Evolutionary conservation across 805 yeast species (phyloP), one percentile per base, ranked within the genome.

Genomic region (Komagataella pseudopastoris): DNA sequence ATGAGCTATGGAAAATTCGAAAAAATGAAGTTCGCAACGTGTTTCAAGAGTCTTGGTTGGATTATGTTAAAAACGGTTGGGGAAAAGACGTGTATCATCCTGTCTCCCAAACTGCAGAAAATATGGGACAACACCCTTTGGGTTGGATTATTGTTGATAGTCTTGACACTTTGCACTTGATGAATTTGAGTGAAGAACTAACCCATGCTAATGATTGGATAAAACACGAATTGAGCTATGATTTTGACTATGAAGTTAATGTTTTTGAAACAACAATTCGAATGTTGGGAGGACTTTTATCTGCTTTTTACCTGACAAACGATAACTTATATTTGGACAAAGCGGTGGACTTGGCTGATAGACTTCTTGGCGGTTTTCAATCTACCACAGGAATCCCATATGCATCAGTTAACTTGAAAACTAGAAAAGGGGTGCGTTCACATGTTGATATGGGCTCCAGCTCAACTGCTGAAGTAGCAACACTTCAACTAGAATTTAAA

Each of bases 131-230:
- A 3, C 58, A 72, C 51, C 96, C 96, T 1, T 65, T 90, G 56
- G 97, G 97, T 1, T 89, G 96, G 96, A 85, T 89, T 62, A 82
- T 89, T 59, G 93, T 90, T 4, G 96, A 89, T 64, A 75, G 91
- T 1, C 66, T 90, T 50, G 97, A 90, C 60, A 85, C 96, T 0
- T 66, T 90, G 71, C 74, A 80, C 69, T 54, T 89, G 20, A 88
- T 89, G 96, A 84, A 75, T 51, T 75, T 80, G 23, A 66, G 75
- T 6, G 81, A 77, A 24, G 89, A 86, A 59, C 69, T 85, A 36
- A 65, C 63, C 44, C 72, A 77, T 24, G 90, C 95, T 5, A 76
- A 79, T 54, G 62, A 76, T 4, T 90, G 96, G 96, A 84, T 90
- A 49, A 72, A 75, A 49, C 68, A 81, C 52, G 88, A 79, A 50